Evolutionary conservation across 2,329 filamentous ascomycete species (phyloP).

Genomic region (Aspergillus fructus): DNA sequence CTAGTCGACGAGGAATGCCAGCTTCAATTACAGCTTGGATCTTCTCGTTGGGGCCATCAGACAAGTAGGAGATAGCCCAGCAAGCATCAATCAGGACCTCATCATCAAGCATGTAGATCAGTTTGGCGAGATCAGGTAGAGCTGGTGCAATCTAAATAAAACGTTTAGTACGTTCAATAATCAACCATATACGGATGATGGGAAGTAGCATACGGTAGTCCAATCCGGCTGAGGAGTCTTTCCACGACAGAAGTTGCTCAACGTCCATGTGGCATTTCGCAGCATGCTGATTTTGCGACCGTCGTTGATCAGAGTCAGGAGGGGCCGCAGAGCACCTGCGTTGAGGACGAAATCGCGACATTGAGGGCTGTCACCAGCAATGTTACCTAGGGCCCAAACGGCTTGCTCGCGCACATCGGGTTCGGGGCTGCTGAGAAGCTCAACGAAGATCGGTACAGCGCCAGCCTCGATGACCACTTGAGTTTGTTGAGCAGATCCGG

Average conservation of each 20-base stretch:
- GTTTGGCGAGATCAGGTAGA: slow-evolving; percentile 90
- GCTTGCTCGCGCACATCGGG: slow-evolving; percentile 97
- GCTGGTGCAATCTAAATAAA: slow-evolving; percentile 80
- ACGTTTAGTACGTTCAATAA: neutral
- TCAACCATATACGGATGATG: neutral
- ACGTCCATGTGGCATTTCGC: slow-evolving; percentile 95
- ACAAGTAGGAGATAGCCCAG: slow-evolving; percentile 99
- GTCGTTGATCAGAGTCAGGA: slow-evolving; percentile 86
- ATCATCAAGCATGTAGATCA: slow-evolving; percentile 97
- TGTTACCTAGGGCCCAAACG: slow-evolving; percentile 97
- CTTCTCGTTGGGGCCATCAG: slow-evolving; percentile 97
- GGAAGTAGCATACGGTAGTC: slow-evolving; percentile 70
- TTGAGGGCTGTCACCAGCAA: slow-evolving; percentile 95
- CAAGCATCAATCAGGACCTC: slow-evolving; percentile 98
- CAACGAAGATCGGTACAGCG: slow-evolving; percentile 96
- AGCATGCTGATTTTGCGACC: slow-evolving; percentile 99
- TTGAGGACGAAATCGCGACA: slow-evolving; percentile 96
- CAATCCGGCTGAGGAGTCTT: slow-evolving; percentile 99
- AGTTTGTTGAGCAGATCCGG: slow-evolving; percentile 93
- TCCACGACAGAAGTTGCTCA: slow-evolving; percentile 99
- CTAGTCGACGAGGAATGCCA: slow-evolving; percentile 90
- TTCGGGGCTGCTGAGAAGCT: slow-evolving; percentile 91
- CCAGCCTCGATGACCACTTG: slow-evolving; percentile 98
- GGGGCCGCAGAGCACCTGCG: slow-evolving; percentile 85
- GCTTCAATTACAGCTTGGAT: slow-evolving; percentile 99